A percentile compares a stretch with the other conserved stretches of the same genome.
These are phyloP conservation scores for Penicillium coprophilum DNA, from an alignment of 495 filamentous ascomycete species.

Conservation along the genomic window DNA sequence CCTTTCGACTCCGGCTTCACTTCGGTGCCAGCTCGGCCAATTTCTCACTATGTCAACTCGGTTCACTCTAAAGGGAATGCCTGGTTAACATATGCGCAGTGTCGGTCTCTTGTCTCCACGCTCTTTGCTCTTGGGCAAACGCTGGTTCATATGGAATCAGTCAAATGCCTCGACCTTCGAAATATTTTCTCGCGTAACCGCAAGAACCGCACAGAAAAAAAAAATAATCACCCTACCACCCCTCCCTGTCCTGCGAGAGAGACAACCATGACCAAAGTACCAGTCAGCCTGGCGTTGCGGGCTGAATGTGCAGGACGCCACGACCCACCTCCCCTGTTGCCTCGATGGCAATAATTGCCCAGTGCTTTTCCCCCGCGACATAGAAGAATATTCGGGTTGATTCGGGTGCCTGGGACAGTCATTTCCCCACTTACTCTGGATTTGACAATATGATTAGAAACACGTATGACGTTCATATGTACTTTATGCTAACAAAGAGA, in stretches of 20 bases:
- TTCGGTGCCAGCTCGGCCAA: background rate
- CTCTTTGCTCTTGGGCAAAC: constrained; percentile 5
- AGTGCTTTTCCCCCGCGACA: constrained; percentile 1
- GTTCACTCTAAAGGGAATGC: background rate
- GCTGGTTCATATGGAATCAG: constrained; percentile 17
- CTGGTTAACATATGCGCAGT: constrained; percentile 15
- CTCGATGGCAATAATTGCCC: background rate
- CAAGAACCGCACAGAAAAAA: constrained; percentile 24
- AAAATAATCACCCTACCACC: background rate
- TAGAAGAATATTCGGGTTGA: background rate
- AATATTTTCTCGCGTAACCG: constrained; percentile 19
- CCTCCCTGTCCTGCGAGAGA: constrained; percentile 1
- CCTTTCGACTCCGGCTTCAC: background rate
- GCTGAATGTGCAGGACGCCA: constrained; percentile 11
- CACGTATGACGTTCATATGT: background rate
- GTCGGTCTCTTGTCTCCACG: constrained; percentile 22
- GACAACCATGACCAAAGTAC: constrained; percentile 10
- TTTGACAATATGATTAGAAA: constrained; percentile 7
- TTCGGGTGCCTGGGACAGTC: constrained; percentile 8
- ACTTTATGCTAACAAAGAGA: constrained; percentile 2
- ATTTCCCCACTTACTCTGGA: background rate
- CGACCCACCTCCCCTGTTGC: background rate
- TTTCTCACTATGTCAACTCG: background rate
- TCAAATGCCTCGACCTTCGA: background rate
- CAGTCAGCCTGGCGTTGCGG: constrained; percentile 7